Evolutionary conservation across 2,329 filamentous ascomycete species (phyloP).

Genomic region (Didymella pomorum): DNA sequence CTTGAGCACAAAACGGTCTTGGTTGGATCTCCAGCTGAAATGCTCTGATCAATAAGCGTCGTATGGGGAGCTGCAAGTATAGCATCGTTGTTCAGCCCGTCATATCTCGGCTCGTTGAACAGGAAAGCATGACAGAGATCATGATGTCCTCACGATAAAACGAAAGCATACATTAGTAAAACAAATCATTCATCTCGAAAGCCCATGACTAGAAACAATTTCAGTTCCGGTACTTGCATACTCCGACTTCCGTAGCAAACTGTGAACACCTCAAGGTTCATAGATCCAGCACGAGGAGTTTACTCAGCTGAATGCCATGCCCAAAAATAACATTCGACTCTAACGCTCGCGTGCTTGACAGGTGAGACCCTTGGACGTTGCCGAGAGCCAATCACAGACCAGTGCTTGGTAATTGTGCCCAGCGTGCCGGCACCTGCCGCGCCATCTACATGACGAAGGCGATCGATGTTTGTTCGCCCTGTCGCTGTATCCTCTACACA

Average conservation of each 20-base stretch:
- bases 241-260: no score
- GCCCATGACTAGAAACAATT: no score
- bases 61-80: not conserved
- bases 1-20: not conserved
- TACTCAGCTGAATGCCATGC: not conserved
- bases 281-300: not conserved
- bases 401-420: conserved; percentile 30
- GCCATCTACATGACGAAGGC: conserved; percentile 36
- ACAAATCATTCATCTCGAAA: no score
- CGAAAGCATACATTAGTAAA: not conserved
- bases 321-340: not conserved
- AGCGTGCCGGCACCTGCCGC: conserved; percentile 29
- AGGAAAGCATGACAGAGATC: not conserved
- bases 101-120: not conserved
- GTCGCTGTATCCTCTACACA: conserved; percentile 4
- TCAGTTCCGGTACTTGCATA: no score
- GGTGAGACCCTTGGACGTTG: conserved; percentile 3
- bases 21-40: not conserved
- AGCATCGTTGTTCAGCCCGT: not conserved
- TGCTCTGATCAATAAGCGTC: not conserved
- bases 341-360: conserved; percentile 9
- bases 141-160: not conserved
- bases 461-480: conserved; percentile 2
- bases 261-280: not conserved
- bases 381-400: conserved; percentile 25